These are phyloP conservation scores for Hypoxylon intermedium DNA, from an alignment of 495 filamentous ascomycete species.

Conservation along the genomic window DNA sequence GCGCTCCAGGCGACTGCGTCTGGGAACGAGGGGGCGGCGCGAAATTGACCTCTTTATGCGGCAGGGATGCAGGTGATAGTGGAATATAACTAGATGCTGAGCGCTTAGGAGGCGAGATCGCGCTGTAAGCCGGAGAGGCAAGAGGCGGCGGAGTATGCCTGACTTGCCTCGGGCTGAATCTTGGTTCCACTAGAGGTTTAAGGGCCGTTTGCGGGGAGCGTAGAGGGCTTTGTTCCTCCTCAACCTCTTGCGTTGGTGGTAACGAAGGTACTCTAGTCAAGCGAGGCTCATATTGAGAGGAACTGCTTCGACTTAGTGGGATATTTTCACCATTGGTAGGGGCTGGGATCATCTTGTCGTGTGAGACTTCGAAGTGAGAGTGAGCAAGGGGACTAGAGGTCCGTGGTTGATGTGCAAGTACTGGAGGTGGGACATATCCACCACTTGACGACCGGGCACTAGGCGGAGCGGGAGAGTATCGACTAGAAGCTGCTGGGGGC, in stretches of 20 bases:
- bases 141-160: conserved; percentile 56
- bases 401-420: conserved; percentile 77
- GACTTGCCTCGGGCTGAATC: conserved; percentile 41
- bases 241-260: conserved; percentile 61
- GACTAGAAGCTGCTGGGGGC: conserved; percentile 51
- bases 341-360: conserved; percentile 48
- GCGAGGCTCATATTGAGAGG: conserved; percentile 55
- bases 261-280: conserved; percentile 55
- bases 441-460: conserved; percentile 45
- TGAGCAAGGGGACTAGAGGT: conserved; percentile 87
- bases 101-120: conserved; percentile 63
- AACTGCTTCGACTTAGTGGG: conserved; percentile 52
- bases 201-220: conserved; percentile 35
- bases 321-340: conserved; percentile 42
- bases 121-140: conserved; percentile 40
- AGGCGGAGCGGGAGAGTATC: conserved; percentile 63
- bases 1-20: conserved; percentile 80
- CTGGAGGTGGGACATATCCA: conserved; percentile 53
- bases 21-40: conserved; percentile 75
- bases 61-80: conserved; percentile 38
- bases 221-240: conserved; percentile 53
- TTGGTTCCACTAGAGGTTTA: conserved; percentile 40
- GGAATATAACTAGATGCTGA: conserved; percentile 55
- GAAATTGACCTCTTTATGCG: conserved; percentile 48
- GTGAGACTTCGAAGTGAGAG: conserved; percentile 65